Conservation (phyloP, 176 grass and related monocot species). For the Areca catechu region DNA sequence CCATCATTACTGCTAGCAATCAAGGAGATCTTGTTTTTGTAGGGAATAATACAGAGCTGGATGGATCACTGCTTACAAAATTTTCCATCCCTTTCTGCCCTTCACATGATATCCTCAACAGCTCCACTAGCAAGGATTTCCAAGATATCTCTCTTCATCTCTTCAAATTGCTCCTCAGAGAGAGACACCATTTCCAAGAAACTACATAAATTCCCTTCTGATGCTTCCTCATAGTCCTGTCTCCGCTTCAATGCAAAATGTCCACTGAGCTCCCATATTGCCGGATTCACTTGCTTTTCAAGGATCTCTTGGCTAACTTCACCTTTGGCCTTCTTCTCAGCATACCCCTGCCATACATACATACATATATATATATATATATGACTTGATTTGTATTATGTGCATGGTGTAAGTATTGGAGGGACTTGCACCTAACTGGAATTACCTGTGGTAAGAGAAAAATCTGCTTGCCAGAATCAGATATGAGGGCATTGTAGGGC, state of each 20-base stretch:
- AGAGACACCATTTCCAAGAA: slow-evolving; percentile 7
- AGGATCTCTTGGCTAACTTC: slow-evolving; percentile 14
- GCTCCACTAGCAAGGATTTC: not conserved
- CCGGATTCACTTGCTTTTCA: slow-evolving; percentile 18
- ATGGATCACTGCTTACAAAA: too few species aligned
- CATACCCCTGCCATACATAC: slow-evolving; percentile 13
- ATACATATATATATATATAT: not conserved
- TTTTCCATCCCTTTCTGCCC: too few species aligned
- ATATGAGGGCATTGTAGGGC: slow-evolving; percentile 84
- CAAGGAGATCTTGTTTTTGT: too few species aligned
- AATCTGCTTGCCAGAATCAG: slow-evolving; percentile 55
- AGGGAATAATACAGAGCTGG: too few species aligned
- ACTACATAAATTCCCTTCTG: slow-evolving; percentile 3
- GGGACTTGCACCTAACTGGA: not conserved
- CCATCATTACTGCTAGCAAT: too few species aligned
- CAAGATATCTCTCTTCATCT: slow-evolving; percentile 2
- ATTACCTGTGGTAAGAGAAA: slow-evolving; percentile 79
- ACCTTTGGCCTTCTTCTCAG: not conserved
- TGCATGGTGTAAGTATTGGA: not conserved
- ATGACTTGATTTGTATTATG: not conserved
- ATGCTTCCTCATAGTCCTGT: slow-evolving; percentile 11
- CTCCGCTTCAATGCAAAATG: slow-evolving; percentile 15
- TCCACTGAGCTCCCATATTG: slow-evolving; percentile 22
- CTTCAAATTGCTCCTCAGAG: not conserved
- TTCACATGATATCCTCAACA: not conserved